Evolutionary conservation across 306 rosid species (phyloP), one percentile per base, ranked within the genome.

Genomic region (Lathyrus aphaca): DNA sequence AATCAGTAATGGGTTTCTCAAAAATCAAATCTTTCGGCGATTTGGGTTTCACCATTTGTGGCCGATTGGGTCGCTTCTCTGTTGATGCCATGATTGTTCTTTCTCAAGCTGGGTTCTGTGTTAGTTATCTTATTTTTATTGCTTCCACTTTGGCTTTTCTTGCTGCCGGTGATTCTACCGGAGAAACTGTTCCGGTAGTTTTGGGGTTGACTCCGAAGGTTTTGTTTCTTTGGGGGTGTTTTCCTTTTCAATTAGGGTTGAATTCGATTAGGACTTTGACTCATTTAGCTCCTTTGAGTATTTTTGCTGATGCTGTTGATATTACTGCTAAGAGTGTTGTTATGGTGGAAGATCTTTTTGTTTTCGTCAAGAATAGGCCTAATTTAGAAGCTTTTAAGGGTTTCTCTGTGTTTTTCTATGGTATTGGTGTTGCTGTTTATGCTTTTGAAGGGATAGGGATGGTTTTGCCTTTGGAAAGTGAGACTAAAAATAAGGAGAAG

Each of bases 401-500:
- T 8, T 74, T 89, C 1, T 80, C 87, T 23, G 86, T 87, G 5
- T 74, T 87, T 19, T 80, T 87, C 1, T 89, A 89, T 59, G 96
- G 92, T 2, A 35, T 89, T 1, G 96, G 96, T 57, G 96, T 89
- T 15, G 89, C 91, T 0, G 92, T 89, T 0, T 89, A 89, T 50
- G 83, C 96, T 9, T 89, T 89, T 45, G 96, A 89, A 64, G 96
- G 96, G 12, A 77, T 89, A 2, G 92, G 96, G 18, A 83, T 83
- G 90, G 38, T 87, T 62, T 57, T 89, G 59, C 96, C 96, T 0
- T 74, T 89, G 72, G 92, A 89, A 64, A 65, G 84, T 3, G 96
- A 89, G 62, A 71, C 87, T 9, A 85, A 77, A 64, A 73, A 87
- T 49, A 87, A 82, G n/a, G 82, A 85, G 0, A 87, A 76, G 4